Evolutionary conservation across 495 filamentous ascomycete species (phyloP).

Genomic region (Diplogelasinospora grovesii): DNA sequence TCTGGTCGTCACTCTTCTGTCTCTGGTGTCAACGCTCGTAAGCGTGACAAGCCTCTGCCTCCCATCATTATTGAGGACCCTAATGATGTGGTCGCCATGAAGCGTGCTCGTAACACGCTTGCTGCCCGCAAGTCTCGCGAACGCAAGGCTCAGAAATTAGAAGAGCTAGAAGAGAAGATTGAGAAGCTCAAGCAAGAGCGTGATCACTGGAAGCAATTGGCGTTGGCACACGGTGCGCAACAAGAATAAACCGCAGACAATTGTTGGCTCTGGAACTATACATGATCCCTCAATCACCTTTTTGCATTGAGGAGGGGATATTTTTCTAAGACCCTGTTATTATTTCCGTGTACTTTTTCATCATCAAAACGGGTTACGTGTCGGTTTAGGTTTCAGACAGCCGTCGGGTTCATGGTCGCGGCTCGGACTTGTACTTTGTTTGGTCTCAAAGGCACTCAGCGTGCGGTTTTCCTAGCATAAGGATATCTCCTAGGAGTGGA

Average conservation of each 20-base stretch:
- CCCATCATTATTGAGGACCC: conserved; percentile 74
- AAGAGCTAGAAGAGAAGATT: conserved; percentile 52
- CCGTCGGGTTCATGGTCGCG: conserved; percentile 1
- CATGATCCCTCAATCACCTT: conserved; percentile 24
- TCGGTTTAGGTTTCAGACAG: conserved; percentile 4
- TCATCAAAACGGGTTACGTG: no score
- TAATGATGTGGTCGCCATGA: conserved; percentile 63
- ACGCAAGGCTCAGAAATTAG: conserved; percentile 65
- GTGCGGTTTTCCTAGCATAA: no score
- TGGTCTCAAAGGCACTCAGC: background rate
- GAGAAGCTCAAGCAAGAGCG: conserved; percentile 42
- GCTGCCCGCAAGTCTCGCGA: conserved; percentile 92
- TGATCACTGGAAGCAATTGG: conserved; percentile 55
- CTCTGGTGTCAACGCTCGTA: conserved; percentile 62
- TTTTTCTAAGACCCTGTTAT: conserved; percentile 6
- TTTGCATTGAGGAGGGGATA: conserved; percentile 25
- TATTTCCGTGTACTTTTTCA: conserved; percentile 11
- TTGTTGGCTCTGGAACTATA: conserved; percentile 23
- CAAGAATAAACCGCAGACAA: conserved; percentile 28
- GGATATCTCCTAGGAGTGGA: conserved; percentile 5
- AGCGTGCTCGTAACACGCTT: conserved; percentile 91
- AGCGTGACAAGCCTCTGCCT: conserved; percentile 71
- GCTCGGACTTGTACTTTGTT: conserved; percentile 10
- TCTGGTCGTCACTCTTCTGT: conserved; percentile 57
- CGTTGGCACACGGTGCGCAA: conserved; percentile 32